A percentile compares a stretch with the other conserved stretches of the same genome.
Conservation (phyloP, 805 yeast species). For the Suhomyces kilbournensis region DNA sequence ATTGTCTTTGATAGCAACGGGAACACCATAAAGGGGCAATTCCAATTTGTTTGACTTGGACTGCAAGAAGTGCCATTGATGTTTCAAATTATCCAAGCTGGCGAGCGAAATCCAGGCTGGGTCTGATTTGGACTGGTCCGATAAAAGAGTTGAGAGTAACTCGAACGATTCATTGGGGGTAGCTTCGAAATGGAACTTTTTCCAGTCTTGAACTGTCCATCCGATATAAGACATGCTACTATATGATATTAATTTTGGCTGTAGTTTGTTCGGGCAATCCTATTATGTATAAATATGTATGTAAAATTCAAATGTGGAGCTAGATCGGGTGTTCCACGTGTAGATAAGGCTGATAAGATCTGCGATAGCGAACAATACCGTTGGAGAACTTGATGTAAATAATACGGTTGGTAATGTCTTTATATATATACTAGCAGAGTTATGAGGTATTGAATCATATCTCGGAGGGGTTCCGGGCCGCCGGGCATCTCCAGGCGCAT, state of each 20-base stretch:
- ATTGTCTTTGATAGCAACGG: constrained; percentile 91
- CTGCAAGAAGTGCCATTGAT: constrained; percentile 78
- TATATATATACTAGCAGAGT: background rate
- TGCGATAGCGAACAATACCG: background rate
- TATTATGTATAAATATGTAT: background rate
- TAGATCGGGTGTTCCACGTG: background rate
- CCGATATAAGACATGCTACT: constrained; percentile 42
- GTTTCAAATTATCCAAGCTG: constrained; percentile 54
- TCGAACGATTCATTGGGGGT: constrained; percentile 60
- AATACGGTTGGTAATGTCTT: background rate
- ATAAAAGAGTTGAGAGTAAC: constrained; percentile 44
- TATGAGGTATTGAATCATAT: background rate
- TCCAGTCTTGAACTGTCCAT: constrained; percentile 84
- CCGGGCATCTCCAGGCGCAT: background rate
- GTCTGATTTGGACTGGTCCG: constrained; percentile 52
- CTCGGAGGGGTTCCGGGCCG: background rate
- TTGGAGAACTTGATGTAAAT: background rate
- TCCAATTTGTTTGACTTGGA: constrained; percentile 51
- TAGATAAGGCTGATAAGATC: constrained; percentile 1
- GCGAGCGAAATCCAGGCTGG: constrained; percentile 93
- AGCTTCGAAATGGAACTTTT: constrained; percentile 57
- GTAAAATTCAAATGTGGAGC: background rate
- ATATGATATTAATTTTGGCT: background rate
- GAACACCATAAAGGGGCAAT: constrained; percentile 86
- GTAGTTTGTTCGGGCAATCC: background rate